Evolutionary conservation across 208 protist species (phyloP), one percentile per base, ranked within the genome.

Genomic region (Paratrypanosoma confusum): DNA sequence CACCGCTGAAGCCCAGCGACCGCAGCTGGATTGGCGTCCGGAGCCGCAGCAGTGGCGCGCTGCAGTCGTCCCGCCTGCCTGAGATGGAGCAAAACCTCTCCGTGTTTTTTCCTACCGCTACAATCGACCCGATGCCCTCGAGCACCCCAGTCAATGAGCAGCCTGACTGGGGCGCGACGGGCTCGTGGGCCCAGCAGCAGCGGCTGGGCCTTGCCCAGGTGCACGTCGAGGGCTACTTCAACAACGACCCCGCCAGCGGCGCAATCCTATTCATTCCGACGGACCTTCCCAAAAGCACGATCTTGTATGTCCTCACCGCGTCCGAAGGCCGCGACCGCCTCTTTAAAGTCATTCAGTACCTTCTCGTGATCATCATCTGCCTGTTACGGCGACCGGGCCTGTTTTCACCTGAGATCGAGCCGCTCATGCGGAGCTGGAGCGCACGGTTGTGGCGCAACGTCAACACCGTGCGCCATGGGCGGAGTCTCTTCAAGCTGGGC

Each of bases 401-500:
- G 23, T 79, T 91, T 42, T 77, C 82, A 6, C 53, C 60, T 1
- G 76, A 73, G 26, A 59, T 62, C 26, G 53, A 61, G 33, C 49
- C 39, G 5, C 53, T 80, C 36, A 66, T 63, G 1, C 63, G 67
- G 11, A 41, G 55, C 27, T 75, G 61, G 70, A 78, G 75, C 32
- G 48, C 65, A 54, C 78, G 79, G 14, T 65, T 91, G 18, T 83
- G 57, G 51, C 47, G 57, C 23, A 91, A 91, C 65, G 72, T 68
- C 62, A 83, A 86, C 57, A 91, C 82, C 20, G 88, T 91, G 39
- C 74, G 82, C 25, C 75, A 88, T 54, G 82, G 75, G 14, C 78
- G 82, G 27, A 74, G 64, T 39, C 65, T 91, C 27, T 91, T 91
- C 61, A 91, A 88, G 60, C 50, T 91, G 25, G 82, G 82, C 1